Percentiles rank a stretch among this genome's conserved stretches.
These are phyloP conservation scores for Ramaria rubella DNA, from an alignment of 768 basidiomycete genomes.

Conservation along the genomic window DNA sequence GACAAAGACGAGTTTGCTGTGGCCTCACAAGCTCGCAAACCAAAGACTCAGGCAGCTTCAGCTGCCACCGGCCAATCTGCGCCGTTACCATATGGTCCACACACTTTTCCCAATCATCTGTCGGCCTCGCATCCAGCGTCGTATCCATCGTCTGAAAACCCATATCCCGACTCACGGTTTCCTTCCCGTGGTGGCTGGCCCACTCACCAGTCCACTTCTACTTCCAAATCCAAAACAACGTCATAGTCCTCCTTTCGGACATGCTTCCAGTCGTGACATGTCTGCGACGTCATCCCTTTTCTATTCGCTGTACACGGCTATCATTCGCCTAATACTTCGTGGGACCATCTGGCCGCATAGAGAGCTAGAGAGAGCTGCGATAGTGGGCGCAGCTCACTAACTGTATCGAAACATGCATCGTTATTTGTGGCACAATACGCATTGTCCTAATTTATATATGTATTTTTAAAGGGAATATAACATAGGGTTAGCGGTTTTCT, in stretches of 20 bases:
- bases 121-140: neutral
- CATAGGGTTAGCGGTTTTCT: too few species aligned
- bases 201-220: neutral
- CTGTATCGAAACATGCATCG: too few species aligned
- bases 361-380: too few species aligned
- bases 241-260: neutral
- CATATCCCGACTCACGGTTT: neutral
- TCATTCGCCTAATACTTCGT: too few species aligned
- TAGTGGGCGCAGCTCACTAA: too few species aligned
- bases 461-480: too few species aligned
- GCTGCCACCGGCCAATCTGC: neutral
- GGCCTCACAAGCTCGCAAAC: neutral
- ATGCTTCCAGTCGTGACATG: too few species aligned
- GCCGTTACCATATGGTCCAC: neutral
- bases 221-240: neutral
- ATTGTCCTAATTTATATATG: too few species aligned
- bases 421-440: too few species aligned
- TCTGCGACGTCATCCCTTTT: too few species aligned
- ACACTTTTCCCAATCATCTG: neutral
- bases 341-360: too few species aligned
- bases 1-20: constrained; percentile 5
- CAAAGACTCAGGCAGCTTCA: neutral
- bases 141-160: neutral
- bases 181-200: constrained; percentile 1
- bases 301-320: too few species aligned